These are phyloP conservation scores for Coemansia aciculifera DNA, from an alignment of 192 early-diverging fungal species.

Conservation along the genomic window DNA sequence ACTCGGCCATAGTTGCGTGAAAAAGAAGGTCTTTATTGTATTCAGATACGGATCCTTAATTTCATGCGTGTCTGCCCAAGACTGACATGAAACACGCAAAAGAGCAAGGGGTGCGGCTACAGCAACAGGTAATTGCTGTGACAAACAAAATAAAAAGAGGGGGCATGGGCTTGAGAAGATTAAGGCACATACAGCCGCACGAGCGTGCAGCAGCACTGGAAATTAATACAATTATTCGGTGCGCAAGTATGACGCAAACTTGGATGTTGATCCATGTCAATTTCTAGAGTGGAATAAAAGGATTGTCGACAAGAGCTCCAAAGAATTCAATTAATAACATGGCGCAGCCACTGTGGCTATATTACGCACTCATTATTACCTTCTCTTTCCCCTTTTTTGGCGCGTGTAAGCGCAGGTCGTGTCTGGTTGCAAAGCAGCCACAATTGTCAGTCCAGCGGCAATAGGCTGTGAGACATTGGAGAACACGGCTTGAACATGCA, in stretches of 20 bases:
- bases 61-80: background rate
- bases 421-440: background rate
- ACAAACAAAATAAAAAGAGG: background rate
- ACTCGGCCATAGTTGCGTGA: background rate
- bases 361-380: background rate
- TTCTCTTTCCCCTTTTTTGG: background rate
- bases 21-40: background rate
- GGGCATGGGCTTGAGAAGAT: conserved; percentile 6
- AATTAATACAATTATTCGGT: background rate
- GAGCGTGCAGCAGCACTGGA: background rate
- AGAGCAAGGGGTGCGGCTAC: background rate
- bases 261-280: background rate
- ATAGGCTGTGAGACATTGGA: background rate
- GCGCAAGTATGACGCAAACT: conserved; percentile 3
- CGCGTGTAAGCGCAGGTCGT: background rate
- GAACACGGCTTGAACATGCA: background rate
- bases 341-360: background rate
- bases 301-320: background rate
- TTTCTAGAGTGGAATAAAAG: background rate
- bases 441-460: background rate
- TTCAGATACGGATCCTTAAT: conserved; percentile 8
- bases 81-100: conserved; percentile 1
- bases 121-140: background rate
- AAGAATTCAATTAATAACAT: background rate
- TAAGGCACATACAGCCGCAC: background rate